These are phyloP conservation scores for Magnusiomyces suaveolens DNA, from an alignment of 1,139 yeast genomes.

Conservation along the genomic window DNA sequence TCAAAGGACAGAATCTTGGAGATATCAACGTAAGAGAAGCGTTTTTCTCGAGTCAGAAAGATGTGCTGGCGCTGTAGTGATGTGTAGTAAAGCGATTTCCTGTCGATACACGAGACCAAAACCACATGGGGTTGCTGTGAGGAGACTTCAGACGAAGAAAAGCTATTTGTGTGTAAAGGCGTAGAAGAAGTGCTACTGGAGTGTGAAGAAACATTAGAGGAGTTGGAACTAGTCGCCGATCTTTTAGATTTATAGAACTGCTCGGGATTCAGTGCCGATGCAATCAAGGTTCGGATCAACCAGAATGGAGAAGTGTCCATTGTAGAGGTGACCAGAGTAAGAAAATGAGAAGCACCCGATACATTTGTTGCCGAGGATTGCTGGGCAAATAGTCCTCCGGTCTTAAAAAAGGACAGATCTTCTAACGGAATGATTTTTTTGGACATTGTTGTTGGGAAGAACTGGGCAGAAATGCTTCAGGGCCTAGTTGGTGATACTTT, in stretches of 20 bases:
- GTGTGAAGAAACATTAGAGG: neutral
- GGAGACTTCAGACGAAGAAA: neutral
- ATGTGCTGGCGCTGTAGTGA: conserved; percentile 2
- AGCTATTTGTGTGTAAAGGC: neutral
- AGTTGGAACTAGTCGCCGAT: neutral
- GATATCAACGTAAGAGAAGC: neutral
- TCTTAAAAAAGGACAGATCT: neutral
- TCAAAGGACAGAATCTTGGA: neutral
- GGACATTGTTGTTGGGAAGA: neutral
- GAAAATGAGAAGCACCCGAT: neutral
- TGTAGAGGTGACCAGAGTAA: neutral
- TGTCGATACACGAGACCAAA: conserved; percentile 1
- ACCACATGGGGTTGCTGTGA: neutral
- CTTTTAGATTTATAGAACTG: neutral
- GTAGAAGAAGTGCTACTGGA: neutral
- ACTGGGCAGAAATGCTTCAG: neutral
- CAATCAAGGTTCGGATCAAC: conserved; percentile 1
- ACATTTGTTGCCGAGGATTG: neutral
- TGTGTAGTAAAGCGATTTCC: neutral
- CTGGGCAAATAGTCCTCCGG: neutral
- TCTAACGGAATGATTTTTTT: conserved; percentile 1
- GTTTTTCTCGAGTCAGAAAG: neutral
- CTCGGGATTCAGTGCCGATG: neutral
- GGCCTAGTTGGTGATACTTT: neutral
- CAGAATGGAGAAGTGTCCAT: conserved; percentile 2